A percentile compares a stretch with the other conserved stretches of the same genome.
Conservation (phyloP, 2,329 filamentous ascomycete species). For the Aspergillus sp. region DNA sequence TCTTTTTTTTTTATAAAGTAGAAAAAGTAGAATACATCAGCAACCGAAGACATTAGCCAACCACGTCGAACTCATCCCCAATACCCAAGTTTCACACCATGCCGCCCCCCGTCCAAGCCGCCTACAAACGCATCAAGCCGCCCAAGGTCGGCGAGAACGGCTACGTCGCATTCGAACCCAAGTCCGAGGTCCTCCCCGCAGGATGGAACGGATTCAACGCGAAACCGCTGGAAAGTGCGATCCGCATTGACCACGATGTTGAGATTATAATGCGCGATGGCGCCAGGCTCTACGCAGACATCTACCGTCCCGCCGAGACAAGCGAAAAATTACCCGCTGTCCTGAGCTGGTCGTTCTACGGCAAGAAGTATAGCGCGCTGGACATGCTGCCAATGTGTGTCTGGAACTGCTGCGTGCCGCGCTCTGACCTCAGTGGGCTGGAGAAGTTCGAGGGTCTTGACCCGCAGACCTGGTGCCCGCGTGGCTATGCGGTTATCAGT, state of each 20-base stretch:
- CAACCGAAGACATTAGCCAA: no score
- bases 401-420: constrained; percentile 41
- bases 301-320: constrained; percentile 43
- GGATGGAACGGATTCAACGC: constrained; percentile 41
- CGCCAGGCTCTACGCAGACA: constrained; percentile 43
- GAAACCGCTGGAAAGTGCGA: constrained; percentile 37
- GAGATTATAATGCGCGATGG: constrained; percentile 47
- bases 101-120: constrained; percentile 33
- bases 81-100: constrained; percentile 15
- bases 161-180: constrained; percentile 42
- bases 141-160: constrained; percentile 41
- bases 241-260: constrained; percentile 48
- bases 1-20: no score
- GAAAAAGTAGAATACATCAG: no score
- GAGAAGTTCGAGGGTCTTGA: constrained; percentile 49
- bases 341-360: constrained; percentile 47
- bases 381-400: constrained; percentile 40
- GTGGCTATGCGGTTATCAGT: constrained; percentile 37
- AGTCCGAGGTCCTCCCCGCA: constrained; percentile 38
- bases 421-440: constrained; percentile 22
- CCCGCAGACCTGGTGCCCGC: constrained; percentile 33
- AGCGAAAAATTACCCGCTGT: constrained; percentile 43
- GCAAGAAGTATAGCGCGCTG: constrained; percentile 46
- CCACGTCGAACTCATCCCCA: no score
- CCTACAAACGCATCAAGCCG: constrained; percentile 23